phyloP scores from a whole-genome alignment of 192 early-diverging fungal species.

The Coemansia sp. region DNA sequence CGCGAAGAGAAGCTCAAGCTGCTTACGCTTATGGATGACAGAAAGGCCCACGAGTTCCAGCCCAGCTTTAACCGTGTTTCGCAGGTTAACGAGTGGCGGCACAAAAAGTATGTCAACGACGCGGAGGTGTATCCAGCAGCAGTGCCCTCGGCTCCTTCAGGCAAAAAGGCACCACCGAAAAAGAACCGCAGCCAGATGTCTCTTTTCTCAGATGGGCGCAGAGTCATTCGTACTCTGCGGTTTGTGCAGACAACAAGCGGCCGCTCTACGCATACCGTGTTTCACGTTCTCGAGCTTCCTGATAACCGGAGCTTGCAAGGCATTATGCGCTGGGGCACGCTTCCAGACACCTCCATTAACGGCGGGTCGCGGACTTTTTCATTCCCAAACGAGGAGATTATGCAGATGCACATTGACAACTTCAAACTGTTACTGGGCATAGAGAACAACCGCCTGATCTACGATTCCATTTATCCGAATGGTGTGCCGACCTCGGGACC shows the following conservation, averaged over 20 bases:
- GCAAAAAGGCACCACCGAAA: slow-evolving; percentile 39
- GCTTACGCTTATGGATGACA: slow-evolving; percentile 70
- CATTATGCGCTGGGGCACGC: slow-evolving; percentile 67
- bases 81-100: slow-evolving; percentile 69
- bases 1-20: slow-evolving; percentile 68
- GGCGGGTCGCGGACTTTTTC: slow-evolving; percentile 64
- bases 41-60: slow-evolving; percentile 58
- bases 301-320: slow-evolving; percentile 57
- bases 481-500: slow-evolving; percentile 45
- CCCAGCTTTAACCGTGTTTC: slow-evolving; percentile 70
- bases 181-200: slow-evolving; percentile 45
- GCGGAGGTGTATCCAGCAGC: slow-evolving; percentile 52
- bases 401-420: slow-evolving; percentile 56
- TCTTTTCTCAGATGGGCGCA: slow-evolving; percentile 58
- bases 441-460: slow-evolving; percentile 53
- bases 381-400: slow-evolving; percentile 44
- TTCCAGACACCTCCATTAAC: slow-evolving; percentile 63
- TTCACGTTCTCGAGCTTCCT: slow-evolving; percentile 61
- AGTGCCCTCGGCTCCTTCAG: slow-evolving; percentile 11
- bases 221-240: slow-evolving; percentile 69
- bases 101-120: slow-evolving; percentile 59
- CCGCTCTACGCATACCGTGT: slow-evolving; percentile 62
- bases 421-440: slow-evolving; percentile 49
- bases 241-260: slow-evolving; percentile 56
- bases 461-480: slow-evolving; percentile 43